Evolutionary conservation across 225 moss, liverwort and hornwort species (phyloP).

Genomic region (Physcomitrium patens): DNA sequence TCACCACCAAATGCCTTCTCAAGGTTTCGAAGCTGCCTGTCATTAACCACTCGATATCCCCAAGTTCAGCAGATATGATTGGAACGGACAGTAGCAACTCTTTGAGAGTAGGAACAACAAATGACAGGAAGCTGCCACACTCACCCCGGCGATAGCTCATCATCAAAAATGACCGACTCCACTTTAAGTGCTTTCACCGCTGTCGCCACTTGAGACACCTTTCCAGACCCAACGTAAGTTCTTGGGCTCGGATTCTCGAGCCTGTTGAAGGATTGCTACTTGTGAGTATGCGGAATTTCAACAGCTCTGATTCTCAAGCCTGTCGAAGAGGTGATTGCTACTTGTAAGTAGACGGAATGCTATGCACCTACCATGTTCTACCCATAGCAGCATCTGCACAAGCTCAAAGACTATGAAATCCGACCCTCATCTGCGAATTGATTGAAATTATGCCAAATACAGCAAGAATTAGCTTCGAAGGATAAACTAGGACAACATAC

Average conservation of each 20-base stretch:
- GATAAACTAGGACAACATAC: slow-evolving; percentile 42
- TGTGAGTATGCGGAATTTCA: slow-evolving; percentile 39
- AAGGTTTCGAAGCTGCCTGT: slow-evolving; percentile 92
- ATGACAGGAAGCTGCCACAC: slow-evolving; percentile 20
- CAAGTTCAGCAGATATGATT: slow-evolving; percentile 26
- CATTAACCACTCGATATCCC: slow-evolving; percentile 23
- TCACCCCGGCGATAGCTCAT: slow-evolving; percentile 97
- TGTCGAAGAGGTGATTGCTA: slow-evolving; percentile 38
- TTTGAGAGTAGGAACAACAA: not conserved
- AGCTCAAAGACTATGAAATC: slow-evolving; percentile 15
- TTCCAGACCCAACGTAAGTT: slow-evolving; percentile 95
- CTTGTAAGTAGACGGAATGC: slow-evolving; percentile 32
- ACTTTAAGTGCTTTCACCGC: slow-evolving; percentile 89
- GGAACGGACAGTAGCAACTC: not conserved
- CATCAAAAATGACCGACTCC: slow-evolving; percentile 96
- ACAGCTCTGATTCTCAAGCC: slow-evolving; percentile 41
- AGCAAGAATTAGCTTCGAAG: slow-evolving; percentile 15
- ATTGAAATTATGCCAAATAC: slow-evolving; percentile 2
- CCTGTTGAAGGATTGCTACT: slow-evolving; percentile 60
- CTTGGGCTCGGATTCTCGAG: slow-evolving; percentile 88
- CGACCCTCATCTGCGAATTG: slow-evolving; percentile 8
- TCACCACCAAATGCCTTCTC: slow-evolving; percentile 87
- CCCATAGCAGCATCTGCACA: slow-evolving; percentile 7
- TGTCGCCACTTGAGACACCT: slow-evolving; percentile 87
- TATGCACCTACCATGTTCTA: slow-evolving; percentile 21